Base-by-base conservation (phyloP, 2,329 filamentous ascomycete species). In the Exophiala aquamarina region DNA sequence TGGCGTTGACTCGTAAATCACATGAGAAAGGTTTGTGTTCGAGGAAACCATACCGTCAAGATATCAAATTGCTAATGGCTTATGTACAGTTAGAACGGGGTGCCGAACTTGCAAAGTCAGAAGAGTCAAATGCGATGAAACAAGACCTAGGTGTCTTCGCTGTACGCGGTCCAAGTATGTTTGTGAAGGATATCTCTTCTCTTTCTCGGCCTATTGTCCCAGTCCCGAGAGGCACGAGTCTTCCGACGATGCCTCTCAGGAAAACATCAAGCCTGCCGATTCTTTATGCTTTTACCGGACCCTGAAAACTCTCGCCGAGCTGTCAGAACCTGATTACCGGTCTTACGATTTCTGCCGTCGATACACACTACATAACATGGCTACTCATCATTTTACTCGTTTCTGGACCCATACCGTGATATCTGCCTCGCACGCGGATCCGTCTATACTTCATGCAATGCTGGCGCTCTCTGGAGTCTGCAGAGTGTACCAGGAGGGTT, bases 401-500 rank as follows among this genome's bases (percentile, higher is more conserved):
- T 37, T 37, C 17, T 37, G 35, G 35, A 37, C 35, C 7, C 35
- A 37, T 7, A 37, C 35, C 11, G 35, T 37, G 17, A 15, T 37
- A 13, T 15, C 35, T 4, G 35, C 35, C 8, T 37, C 14, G 7
- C 35, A 37, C 20, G 35, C 15, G 15, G 18, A 37, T 7, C 19
- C 35, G 19, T 6, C 35, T 7, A 37, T 37, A 8, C 18, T 37
- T 8, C 35, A 37, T 37, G 18, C 15, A 5, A 37, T 37, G 35
- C 17, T 37, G 17, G 35, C 35, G 4, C 35, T 37, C n/a, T 37
- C 35, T 20, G 35, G 35, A 37, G 35, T 19, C 4, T 19, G 19
- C 35, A 37, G 35, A n/a, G 15, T 37, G 4, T 37, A 37, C n/a
- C 18, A 21, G 10, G 35, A 37, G 14, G 35, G 14, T 10, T 7